Conservation (phyloP, 1,284 basidiomycete species). For the Omphalotus olearius region DNA sequence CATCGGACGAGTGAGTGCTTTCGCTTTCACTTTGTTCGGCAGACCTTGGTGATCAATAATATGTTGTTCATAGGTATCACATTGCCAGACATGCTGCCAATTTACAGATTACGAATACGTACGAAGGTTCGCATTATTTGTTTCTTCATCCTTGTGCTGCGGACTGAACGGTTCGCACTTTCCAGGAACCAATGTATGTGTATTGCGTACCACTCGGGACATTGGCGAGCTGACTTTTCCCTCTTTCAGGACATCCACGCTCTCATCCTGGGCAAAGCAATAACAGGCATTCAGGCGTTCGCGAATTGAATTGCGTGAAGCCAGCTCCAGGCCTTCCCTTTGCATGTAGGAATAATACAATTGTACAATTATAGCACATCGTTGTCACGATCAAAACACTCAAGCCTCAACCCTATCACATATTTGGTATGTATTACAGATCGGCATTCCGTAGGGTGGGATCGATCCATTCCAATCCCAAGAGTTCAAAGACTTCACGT, state of each 20-base stretch:
- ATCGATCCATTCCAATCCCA: slow-evolving; percentile 67
- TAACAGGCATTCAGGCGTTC: slow-evolving; percentile 86
- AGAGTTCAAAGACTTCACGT: slow-evolving; percentile 62
- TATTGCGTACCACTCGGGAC: not conserved
- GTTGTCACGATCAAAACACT: not conserved
- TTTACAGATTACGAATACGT: slow-evolving; percentile 89
- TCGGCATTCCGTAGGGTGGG: slow-evolving; percentile 69
- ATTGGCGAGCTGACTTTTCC: slow-evolving; percentile 4
- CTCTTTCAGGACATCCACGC: slow-evolving; percentile 70
- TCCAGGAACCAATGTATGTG: slow-evolving; percentile 50
- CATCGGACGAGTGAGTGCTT: slow-evolving; percentile 77
- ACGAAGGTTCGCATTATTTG: slow-evolving; percentile 60
- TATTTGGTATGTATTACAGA: slow-evolving; percentile 3
- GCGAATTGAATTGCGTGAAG: slow-evolving; percentile 37
- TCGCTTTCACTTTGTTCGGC: slow-evolving; percentile 3
- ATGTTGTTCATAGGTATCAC: slow-evolving; percentile 58
- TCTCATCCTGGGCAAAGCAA: slow-evolving; percentile 87
- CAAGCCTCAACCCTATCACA: not conserved
- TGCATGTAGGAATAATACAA: not conserved
- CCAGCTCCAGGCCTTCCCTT: not conserved
- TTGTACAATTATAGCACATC: not conserved
- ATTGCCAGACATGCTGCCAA: slow-evolving; percentile 90
- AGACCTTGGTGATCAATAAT: not conserved
- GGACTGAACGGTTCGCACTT: slow-evolving; percentile 6
- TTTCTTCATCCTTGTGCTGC: slow-evolving; percentile 8